Percentiles rank a stretch among this genome's conserved stretches.
Conservation (phyloP, 2,329 filamentous ascomycete genomes). For the Colletotrichum musae region DNA sequence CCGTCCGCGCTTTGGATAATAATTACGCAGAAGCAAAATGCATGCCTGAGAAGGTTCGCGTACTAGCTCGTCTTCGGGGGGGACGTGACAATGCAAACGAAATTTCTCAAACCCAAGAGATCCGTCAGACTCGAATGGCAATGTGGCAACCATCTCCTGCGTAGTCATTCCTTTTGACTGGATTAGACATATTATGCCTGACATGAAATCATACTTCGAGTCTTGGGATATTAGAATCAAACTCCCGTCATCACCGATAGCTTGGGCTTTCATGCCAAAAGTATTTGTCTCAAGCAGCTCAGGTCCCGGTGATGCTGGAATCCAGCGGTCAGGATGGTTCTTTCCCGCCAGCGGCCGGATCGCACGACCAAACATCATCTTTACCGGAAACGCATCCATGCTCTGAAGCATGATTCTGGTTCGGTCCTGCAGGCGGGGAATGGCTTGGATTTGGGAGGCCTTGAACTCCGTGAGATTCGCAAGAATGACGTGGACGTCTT, state of each 20-base stretch:
- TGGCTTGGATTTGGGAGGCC: background rate
- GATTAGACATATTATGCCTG: too few species aligned
- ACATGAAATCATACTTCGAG: fast-evolving
- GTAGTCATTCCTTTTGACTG: too few species aligned
- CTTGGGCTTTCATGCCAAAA: background rate
- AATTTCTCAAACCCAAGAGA: too few species aligned
- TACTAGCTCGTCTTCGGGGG: background rate
- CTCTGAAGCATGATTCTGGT: constrained; percentile 1
- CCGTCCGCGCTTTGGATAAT: too few species aligned
- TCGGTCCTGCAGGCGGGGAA: background rate
- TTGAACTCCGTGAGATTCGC: constrained; percentile 8
- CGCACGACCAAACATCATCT: background rate
- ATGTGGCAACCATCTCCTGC: too few species aligned
- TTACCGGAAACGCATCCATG: background rate
- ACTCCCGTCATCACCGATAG: background rate
- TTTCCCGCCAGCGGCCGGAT: background rate
- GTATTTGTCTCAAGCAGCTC: background rate
- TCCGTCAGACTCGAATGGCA: too few species aligned
- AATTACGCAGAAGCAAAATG: background rate
- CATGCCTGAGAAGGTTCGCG: background rate
- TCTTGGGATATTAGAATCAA: background rate
- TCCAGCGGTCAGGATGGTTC: constrained; percentile 4
- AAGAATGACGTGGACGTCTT: constrained; percentile 4
- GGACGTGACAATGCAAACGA: too few species aligned
- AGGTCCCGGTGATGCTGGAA: background rate